Base-by-base conservation (phyloP, 2,329 filamentous ascomycete species). In the Pestalotiopsis sp. region DNA sequence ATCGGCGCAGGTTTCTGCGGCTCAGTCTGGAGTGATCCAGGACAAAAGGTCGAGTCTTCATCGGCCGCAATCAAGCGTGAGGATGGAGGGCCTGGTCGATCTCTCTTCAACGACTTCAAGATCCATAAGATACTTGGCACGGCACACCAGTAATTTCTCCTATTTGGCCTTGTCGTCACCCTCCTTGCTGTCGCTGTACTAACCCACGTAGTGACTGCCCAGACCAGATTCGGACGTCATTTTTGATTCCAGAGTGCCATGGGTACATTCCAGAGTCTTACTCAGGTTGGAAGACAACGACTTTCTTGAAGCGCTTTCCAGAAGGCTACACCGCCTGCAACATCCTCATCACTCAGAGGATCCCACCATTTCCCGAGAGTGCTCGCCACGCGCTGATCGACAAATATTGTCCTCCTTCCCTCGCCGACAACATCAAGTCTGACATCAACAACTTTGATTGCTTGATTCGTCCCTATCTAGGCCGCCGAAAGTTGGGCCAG, bases 391-490 rank as follows among this genome's bases (percentile, higher is more conserved):
- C 73, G 0, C 64, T 80, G 12, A 66, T 73, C 14, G 38, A 70
- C 0, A 71, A 66, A 3, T 78, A 75, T 31, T 70, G 71, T 7
- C 36, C 27, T 25, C 27, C 27, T 20, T 20, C 27, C 4, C 59
- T 62, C 59, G n/a, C 23, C 9, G 14, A 62, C 4, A n/a, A 23
- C 27, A 62, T 62, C n/a, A 62, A 23, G 5, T 57, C 49, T 1
- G 79, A 80, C 49, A 66, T 70, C 1, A 75, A 74, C 4, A 81
- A 85, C 63, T 71, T 80, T n/a, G 82, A 85, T 68, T 89, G 85
- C 62, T 75, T 89, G 0, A 74, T 86, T 12, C 81, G 86, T 1
- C 79, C 81, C 0, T 88, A 87, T 63, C 74, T 89, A 0, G 86
- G 86, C 6, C 78, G 77, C 9, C 72, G 78, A 6, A 70, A 70